phyloP scores from a whole-genome alignment of 306 rosid species.

The Potentilla sterilis region DNA sequence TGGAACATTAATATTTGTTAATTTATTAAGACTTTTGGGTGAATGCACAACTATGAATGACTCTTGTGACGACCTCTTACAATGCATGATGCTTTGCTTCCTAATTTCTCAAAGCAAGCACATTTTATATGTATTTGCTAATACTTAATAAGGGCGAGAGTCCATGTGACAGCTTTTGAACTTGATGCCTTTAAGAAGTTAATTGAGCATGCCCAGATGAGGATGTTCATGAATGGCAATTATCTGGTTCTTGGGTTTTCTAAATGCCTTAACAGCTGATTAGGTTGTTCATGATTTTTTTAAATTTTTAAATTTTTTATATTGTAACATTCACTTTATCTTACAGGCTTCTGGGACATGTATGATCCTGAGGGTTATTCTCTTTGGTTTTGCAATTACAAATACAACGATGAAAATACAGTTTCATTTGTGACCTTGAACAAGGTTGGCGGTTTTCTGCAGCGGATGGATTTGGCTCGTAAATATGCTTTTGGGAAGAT shows the following conservation, averaged over 20 bases:
- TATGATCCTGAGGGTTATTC: conserved; percentile 92
- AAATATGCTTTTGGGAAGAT: conserved; percentile 82
- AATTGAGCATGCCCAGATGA: not conserved
- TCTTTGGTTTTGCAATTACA: conserved; percentile 81
- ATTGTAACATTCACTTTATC: not conserved
- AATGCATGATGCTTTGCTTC: not conserved
- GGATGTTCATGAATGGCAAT: not conserved
- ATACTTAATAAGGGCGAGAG: not conserved
- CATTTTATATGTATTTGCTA: not conserved
- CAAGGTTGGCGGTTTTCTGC: conserved; percentile 78
- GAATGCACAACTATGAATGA: not conserved
- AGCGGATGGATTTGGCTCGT: conserved; percentile 83
- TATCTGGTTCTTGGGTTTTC: not conserved
- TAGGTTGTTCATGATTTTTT: not conserved
- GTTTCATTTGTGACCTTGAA: conserved; percentile 78
- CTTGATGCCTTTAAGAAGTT: not conserved
- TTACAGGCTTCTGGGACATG: conserved; percentile 91
- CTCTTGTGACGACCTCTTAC: not conserved
- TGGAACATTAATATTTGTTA: not conserved
- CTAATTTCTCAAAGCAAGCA: too few relatives aligned
- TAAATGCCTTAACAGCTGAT: not conserved
- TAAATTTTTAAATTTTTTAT: too few relatives aligned
- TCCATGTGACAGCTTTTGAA: not conserved
- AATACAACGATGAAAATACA: conserved; percentile 71
- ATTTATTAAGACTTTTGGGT: not conserved